Percentiles rank a stretch among this genome's conserved stretches.
Conservation (phyloP, 225 moss, liverwort and hornwort species). For the Pseudoscleropodium purum region DNA sequence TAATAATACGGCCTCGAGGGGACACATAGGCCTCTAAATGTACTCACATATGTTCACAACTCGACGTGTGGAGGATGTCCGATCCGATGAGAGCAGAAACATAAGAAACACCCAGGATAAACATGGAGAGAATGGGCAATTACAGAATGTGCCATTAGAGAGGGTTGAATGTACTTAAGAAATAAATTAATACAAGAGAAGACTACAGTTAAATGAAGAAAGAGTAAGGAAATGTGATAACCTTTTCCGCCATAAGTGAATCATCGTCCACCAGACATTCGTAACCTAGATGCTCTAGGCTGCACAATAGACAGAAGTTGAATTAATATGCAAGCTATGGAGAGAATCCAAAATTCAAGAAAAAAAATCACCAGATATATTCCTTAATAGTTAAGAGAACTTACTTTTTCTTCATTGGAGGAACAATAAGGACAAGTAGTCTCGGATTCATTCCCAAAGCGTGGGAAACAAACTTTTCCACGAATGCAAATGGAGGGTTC, state of each 20-base stretch:
- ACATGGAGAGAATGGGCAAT: neutral
- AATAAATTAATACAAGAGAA: neutral
- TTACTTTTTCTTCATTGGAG: constrained; percentile 30
- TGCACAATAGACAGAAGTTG: constrained; percentile 1
- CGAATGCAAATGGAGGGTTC: constrained; percentile 42
- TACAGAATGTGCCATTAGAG: neutral
- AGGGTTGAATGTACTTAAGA: neutral
- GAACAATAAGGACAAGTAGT: constrained; percentile 36
- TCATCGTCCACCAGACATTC: constrained; percentile 22
- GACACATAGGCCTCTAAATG: neutral
- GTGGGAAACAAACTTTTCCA: constrained; percentile 17
- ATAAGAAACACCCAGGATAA: neutral
- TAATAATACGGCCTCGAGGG: neutral
- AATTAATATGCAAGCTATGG: neutral
- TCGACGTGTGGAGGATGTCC: neutral
- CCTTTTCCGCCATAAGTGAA: constrained; percentile 20
- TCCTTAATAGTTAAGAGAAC: neutral
- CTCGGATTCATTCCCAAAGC: constrained; percentile 35
- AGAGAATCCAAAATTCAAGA: neutral
- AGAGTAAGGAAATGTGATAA: neutral
- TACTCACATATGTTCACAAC: neutral
- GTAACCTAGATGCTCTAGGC: constrained; percentile 23
- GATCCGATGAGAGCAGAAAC: neutral
- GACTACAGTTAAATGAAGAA: neutral
- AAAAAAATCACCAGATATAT: neutral